Evolutionary conservation across 495 filamentous ascomycete species (phyloP).

Genomic region (Neurospora sp.): DNA sequence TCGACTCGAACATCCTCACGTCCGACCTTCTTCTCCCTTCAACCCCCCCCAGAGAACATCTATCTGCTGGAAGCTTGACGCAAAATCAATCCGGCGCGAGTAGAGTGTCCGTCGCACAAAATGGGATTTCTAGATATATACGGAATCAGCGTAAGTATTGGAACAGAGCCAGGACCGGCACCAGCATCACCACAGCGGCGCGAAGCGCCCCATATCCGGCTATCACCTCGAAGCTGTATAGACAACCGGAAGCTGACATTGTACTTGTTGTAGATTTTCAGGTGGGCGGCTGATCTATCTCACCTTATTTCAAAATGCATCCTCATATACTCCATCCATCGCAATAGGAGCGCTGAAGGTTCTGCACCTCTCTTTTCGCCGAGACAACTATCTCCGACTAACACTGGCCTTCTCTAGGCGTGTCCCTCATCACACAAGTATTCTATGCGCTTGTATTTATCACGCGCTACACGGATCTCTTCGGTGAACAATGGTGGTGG

Average conservation of each 20-base stretch:
- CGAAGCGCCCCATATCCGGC: neutral
- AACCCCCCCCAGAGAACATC: neutral
- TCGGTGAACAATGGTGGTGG: slow-evolving; percentile 31
- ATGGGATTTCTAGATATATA: neutral
- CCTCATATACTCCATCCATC: slow-evolving; percentile 84
- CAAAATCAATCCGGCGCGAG: neutral
- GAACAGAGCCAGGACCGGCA: neutral
- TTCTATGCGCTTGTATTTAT: slow-evolving; percentile 83
- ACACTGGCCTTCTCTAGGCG: slow-evolving; percentile 41
- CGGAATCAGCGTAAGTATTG: neutral
- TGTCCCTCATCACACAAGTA: slow-evolving; percentile 88
- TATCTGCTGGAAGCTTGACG: neutral
- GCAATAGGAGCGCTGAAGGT: slow-evolving; percentile 83
- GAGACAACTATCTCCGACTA: slow-evolving; percentile 5
- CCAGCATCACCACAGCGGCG: neutral
- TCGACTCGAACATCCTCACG: neutral
- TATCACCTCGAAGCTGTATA: neutral
- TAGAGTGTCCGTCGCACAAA: neutral
- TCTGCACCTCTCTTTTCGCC: slow-evolving; percentile 2
- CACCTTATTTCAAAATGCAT: slow-evolving; percentile 82
- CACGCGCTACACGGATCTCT: slow-evolving; percentile 79
- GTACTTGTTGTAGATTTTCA: slow-evolving; percentile 50
- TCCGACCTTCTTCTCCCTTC: neutral
- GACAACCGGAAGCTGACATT: neutral
- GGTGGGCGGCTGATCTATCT: slow-evolving; percentile 68